Base-by-base conservation (phyloP, 2,329 filamentous ascomycete genomes). In the Fusarium nurragi region DNA sequence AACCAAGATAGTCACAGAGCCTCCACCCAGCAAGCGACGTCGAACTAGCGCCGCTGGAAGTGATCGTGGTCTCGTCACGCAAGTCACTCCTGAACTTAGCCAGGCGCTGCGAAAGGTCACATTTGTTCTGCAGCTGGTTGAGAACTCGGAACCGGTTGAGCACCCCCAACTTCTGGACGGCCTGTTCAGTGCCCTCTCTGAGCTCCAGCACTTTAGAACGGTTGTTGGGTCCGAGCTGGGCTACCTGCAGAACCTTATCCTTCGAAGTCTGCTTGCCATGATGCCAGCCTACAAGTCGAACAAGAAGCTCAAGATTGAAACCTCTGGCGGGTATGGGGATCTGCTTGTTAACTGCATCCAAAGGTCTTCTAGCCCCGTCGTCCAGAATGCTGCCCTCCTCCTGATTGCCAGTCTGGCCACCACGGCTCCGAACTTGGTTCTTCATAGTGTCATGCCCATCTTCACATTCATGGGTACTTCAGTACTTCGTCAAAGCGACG, bases 401-500 rank as follows among this genome's bases (percentile, higher is more conserved):
- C 83, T 99, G 23, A 92, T 98, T 56, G 93, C 94, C 22, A 90
- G 89, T 54, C 83, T 99, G 37, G 94, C 95, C 21, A 90, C 90
- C 36, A 91, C 94, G 68, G 92, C 93, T 0, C 95, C 96, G 0
- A 94, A 97, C 75, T 81, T 97, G 44, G 92, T 99, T 4, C 84
- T 99, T 55, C 94, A 99, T 78, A 97, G 93, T 70, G 92, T 99
- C 51, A 99, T 99, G 95, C 95, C 95, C 13, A 94, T 99, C 49
- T 99, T 99, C 79, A 98, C 95, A 0, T 97, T 98, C 75, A 97
- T 98, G 90, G 93, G 94, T 38, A 91, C 90, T 39, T 97, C 92
- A 5, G 90, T 97, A 19, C 84, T 99, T 46, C 89, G 92, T 45
- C 94, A 97, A 78, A 93, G 92, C 70, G 96, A 99, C 71, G 94